Evolutionary conservation across 164 flowering plant species (phyloP).

Genomic region (Stephania japonica): DNA sequence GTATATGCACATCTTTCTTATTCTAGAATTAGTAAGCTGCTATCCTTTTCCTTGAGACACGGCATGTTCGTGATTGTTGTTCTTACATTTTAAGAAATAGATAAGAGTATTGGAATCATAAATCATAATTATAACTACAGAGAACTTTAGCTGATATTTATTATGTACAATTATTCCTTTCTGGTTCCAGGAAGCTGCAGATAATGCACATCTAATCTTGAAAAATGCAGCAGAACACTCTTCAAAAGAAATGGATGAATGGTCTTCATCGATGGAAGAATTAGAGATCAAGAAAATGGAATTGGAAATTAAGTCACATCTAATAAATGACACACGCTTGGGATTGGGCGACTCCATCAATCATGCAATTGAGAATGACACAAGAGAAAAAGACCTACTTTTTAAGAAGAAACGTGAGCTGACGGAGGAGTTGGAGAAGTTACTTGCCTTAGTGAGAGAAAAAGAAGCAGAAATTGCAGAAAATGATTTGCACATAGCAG

Average conservation of each 20-base stretch:
- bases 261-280: slow-evolving; percentile 51
- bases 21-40: neutral
- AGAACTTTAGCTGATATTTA: neutral
- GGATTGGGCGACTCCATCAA: slow-evolving; percentile 38
- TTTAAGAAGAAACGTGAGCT: slow-evolving; percentile 35
- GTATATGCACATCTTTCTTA: neutral
- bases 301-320: slow-evolving; percentile 48
- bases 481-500: slow-evolving; percentile 41
- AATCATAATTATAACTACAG: neutral
- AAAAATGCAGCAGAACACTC: slow-evolving; percentile 33
- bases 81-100: neutral
- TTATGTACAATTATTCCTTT: neutral
- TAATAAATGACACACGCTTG: slow-evolving; percentile 43
- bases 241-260: slow-evolving; percentile 47
- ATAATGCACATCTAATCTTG: slow-evolving; percentile 35
- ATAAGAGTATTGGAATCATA: neutral
- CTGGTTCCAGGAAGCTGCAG: slow-evolving; percentile 44
- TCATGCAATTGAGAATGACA: slow-evolving; percentile 37
- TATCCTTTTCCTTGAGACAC: neutral
- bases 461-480: slow-evolving; percentile 77
- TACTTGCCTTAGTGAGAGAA: slow-evolving; percentile 48
- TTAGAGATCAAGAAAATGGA: slow-evolving; percentile 56
- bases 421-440: slow-evolving; percentile 47
- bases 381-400: slow-evolving; percentile 44
- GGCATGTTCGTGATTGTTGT: neutral